Evolutionary conservation across 768 basidiomycete genomes (phyloP), one percentile per base, ranked within the genome.

Genomic region (Dendrothele bispora): DNA sequence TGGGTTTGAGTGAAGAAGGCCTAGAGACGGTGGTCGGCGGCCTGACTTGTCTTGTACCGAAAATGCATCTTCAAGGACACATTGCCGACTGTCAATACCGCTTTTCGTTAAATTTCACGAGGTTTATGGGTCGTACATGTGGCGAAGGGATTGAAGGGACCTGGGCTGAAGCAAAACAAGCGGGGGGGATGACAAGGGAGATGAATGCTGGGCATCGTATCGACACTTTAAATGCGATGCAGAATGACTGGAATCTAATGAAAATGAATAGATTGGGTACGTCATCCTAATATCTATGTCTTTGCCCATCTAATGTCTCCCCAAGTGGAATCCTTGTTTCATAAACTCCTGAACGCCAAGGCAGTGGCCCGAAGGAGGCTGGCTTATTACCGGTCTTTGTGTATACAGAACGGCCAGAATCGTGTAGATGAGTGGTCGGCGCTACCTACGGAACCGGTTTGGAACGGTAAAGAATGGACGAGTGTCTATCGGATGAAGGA

Each of bases 1-100:
- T n/a, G n/a, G n/a, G n/a, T n/a, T n/a, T n/a, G n/a, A n/a, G n/a
- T n/a, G n/a, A n/a, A n/a, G n/a, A n/a, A n/a, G n/a, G n/a, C n/a
- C 41, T 12, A 11, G 41, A 43, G 7, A 27, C 27, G 7, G 27
- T 43, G 7, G 20, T 7, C 7, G 11, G 27, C 12, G n/a, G 20
- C 12, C 7, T 10, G 20, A 25, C n/a, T n/a, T n/a, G n/a, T 11
- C 25, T 43, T 20, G 27, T 43, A 8, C 64, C 62, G 0, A 67
- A 63, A 37, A 53, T 62, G 55, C 67, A 68, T 40, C 46, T 68
- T n/a, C 49, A 53, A 17, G 54, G 54, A 20, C 66, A 68, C 45
- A 54, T 53, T 3, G 48, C 55, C 4, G 46, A 24, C 4, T 68
- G 65, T 39, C 55, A 59, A 21, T 48, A 57, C 1, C 32, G 51